These are phyloP conservation scores for Rhizopus delemar DNA, from an alignment of 371 early-diverging fungal species.

Conservation along the genomic window DNA sequence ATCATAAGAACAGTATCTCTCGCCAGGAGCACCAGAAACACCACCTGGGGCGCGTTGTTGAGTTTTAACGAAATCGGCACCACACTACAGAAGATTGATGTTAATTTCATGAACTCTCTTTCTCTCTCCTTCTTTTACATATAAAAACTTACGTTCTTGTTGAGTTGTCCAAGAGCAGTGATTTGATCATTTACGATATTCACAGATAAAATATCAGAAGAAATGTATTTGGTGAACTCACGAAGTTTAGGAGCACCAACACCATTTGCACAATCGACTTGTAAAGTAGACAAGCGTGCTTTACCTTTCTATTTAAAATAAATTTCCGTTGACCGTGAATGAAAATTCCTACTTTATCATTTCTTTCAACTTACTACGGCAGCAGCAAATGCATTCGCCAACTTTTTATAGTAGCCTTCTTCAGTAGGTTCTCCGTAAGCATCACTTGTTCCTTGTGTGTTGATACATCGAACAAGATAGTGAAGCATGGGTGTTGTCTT, in stretches of 20 bases:
- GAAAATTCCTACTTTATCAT: too few species aligned
- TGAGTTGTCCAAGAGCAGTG: slow-evolving; percentile 70
- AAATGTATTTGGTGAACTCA: slow-evolving; percentile 69
- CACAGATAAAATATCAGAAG: slow-evolving; percentile 63
- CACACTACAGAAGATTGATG: slow-evolving; percentile 63
- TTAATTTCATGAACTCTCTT: too few species aligned
- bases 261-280: slow-evolving; percentile 95
- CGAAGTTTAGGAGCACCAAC: slow-evolving; percentile 93
- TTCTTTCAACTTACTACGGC: slow-evolving; percentile 65
- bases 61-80: slow-evolving; percentile 98
- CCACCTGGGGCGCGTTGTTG: slow-evolving; percentile 82
- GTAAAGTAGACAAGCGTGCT: slow-evolving; percentile 66
- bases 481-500: slow-evolving; percentile 98
- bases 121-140: neutral
- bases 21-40: slow-evolving; percentile 56
- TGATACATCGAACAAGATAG: slow-evolving; percentile 89
- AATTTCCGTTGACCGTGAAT: too few species aligned
- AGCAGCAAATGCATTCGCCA: slow-evolving; percentile 79
- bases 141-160: slow-evolving; percentile 68
- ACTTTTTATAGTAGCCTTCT: slow-evolving; percentile 90
- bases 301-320: slow-evolving; percentile 58
- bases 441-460: slow-evolving; percentile 74
- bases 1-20: slow-evolving; percentile 91
- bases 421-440: slow-evolving; percentile 92
- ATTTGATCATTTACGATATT: slow-evolving; percentile 76